Conservation (phyloP, 257 asterid species). For the Apocynum venetum region DNA sequence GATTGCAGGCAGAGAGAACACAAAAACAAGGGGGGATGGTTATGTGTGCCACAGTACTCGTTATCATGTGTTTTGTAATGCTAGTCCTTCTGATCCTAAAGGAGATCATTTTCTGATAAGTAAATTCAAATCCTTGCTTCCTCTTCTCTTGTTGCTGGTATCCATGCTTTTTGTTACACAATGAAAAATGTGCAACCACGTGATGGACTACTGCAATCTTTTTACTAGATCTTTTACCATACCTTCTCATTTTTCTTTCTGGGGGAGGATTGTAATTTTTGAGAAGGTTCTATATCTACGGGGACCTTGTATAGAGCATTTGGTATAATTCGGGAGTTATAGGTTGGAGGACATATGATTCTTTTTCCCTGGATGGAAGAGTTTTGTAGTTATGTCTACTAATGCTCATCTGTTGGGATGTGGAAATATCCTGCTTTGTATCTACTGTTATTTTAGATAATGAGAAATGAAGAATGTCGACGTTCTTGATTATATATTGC, state of each 20-base stretch:
- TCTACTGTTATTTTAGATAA: neutral
- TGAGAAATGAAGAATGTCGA: neutral
- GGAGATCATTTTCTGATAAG: constrained; percentile 56
- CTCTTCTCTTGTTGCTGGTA: constrained; percentile 1
- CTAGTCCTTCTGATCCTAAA: constrained; percentile 81
- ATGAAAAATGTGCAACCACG: neutral
- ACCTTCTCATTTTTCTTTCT: neutral
- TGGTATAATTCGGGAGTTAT: constrained; percentile 16
- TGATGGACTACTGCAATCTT: constrained; percentile 1
- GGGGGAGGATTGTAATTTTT: constrained; percentile 24
- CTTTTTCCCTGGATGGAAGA: constrained; percentile 16
- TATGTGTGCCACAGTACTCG: constrained; percentile 79
- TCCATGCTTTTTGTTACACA: constrained; percentile 2
- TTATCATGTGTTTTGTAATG: constrained; percentile 91
- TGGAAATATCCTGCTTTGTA: neutral
- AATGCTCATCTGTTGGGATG: neutral
- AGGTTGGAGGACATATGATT: constrained; percentile 28
- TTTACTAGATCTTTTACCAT: constrained; percentile 12
- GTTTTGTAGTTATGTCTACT: constrained; percentile 28
- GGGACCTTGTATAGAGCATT: constrained; percentile 52
- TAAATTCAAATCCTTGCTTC: constrained; percentile 7
- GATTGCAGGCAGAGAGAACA: constrained; percentile 87
- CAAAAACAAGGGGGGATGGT: constrained; percentile 96
- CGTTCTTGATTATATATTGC: neutral
- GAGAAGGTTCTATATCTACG: constrained; percentile 18